Percentiles rank a stretch among this genome's conserved stretches.
phyloP scores from a whole-genome alignment of 805 yeast species.

The Saccharomyces eubayanus region DNA sequence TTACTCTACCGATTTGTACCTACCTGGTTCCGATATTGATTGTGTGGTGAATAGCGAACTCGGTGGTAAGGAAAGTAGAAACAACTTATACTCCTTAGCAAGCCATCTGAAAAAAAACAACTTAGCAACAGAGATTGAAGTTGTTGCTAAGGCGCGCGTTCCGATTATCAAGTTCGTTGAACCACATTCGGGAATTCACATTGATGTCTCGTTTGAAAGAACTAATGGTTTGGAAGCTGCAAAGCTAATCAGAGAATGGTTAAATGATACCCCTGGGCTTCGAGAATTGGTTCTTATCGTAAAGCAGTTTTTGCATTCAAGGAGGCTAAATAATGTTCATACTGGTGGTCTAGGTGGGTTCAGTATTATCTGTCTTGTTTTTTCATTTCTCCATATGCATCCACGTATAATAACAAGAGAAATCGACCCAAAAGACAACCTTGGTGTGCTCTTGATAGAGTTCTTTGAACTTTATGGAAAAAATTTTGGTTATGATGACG shows the following conservation, averaged over 20 bases:
- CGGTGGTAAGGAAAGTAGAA: constrained; percentile 52
- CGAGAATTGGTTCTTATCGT: constrained; percentile 74
- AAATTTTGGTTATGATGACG: constrained; percentile 75
- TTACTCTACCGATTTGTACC: constrained; percentile 81
- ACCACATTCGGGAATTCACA: constrained; percentile 56
- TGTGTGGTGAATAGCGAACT: constrained; percentile 68
- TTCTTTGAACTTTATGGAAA: constrained; percentile 89
- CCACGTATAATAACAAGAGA: constrained; percentile 64
- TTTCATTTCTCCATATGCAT: constrained; percentile 69
- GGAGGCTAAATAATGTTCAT: constrained; percentile 77
- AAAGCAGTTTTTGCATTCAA: constrained; percentile 73
- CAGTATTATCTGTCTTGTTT: constrained; percentile 80
- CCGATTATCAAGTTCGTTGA: constrained; percentile 92
- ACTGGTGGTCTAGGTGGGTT: constrained; percentile 94
- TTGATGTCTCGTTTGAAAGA: constrained; percentile 87
- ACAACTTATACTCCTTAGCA: constrained; percentile 64
- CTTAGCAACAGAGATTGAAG: constrained; percentile 68
- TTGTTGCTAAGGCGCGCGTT: constrained; percentile 82
- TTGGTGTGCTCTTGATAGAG: constrained; percentile 82
- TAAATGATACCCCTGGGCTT: constrained; percentile 62
- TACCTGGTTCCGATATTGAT: constrained; percentile 94
- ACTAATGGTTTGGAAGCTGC: constrained; percentile 80
- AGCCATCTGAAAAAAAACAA: constrained; percentile 53
- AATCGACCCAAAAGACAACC: constrained; percentile 60
- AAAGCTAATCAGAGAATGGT: constrained; percentile 65